Conservation (phyloP, 2,329 filamentous ascomycete species). For the Talaromyces sp. region DNA sequence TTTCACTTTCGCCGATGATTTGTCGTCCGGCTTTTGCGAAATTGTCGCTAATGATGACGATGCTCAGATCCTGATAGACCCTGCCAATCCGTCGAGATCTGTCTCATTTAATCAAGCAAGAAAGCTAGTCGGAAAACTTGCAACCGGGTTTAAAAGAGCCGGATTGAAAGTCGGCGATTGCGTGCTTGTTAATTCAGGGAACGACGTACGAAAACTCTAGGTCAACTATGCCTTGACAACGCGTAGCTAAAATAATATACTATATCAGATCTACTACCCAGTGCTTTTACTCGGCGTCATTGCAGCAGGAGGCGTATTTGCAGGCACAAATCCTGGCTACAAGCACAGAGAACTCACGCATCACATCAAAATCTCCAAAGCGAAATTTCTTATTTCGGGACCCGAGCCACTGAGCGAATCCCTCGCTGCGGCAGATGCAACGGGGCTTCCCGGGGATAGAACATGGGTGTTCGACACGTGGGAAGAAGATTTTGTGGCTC, state of each 20-base stretch:
- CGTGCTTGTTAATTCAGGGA: neutral
- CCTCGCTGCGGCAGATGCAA: slow-evolving; percentile 33
- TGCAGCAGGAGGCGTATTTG: slow-evolving; percentile 47
- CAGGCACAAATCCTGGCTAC: slow-evolving; percentile 50
- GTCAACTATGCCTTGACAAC: neutral
- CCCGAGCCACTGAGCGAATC: slow-evolving; percentile 43
- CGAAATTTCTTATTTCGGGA: slow-evolving; percentile 48
- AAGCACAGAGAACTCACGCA: slow-evolving; percentile 48
- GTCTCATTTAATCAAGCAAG: neutral
- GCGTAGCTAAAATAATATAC: neutral
- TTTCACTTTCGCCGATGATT: neutral
- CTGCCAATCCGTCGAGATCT: neutral
- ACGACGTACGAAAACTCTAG: neutral
- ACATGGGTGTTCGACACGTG: neutral
- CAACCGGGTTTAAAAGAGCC: neutral
- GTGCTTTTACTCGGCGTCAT: slow-evolving; percentile 51
- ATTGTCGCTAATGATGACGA: neutral
- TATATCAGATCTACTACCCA: slow-evolving; percentile 46
- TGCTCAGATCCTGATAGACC: neutral
- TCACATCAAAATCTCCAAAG: slow-evolving; percentile 46
- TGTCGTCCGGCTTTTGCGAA: neutral
- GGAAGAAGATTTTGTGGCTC: neutral
- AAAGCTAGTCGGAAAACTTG: neutral
- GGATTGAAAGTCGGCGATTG: neutral
- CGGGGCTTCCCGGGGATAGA: neutral